Base-by-base conservation (phyloP, 164 flowering plant genomes). In the Buxus sempervirens region DNA sequence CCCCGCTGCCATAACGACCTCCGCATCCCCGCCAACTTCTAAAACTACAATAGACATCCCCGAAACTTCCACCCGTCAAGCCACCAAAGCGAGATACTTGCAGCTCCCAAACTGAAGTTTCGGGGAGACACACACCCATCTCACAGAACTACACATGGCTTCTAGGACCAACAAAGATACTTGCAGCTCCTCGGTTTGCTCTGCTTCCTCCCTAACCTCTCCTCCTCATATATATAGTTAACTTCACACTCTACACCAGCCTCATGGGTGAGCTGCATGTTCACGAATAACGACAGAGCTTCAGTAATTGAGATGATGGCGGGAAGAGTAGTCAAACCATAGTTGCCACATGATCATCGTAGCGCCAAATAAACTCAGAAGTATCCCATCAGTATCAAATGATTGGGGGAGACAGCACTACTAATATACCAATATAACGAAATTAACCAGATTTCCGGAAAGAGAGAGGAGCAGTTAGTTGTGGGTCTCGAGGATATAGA, bases 261-360 rank as follows among this genome's bases (percentile, higher is more conserved):
- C n/a, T 55, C n/a, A 55, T 32, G 56, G 23, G 16, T 45, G 5
- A 45, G 18, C 51, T 60, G 65, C 72, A 59, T 63, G 57, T 67
- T 69, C 58, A 32, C 38, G 38, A 32, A 32, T 32, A 32, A 60
- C 21, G 45, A 53, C 81, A 10, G 82, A 77, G 84, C 75, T 63
- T 68, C 74, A 65, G 70, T 79, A 57, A 82, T 79, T 79, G 81
- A 80, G 85, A 45, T 63, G 22, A 9, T 74, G 71, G 82, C 65
- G 59, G 68, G 69, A 69, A 64, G 60, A 80, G 38, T 32, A 32
- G 38, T 32, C 38, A n/a, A 32, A 32, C 38, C 38, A 32, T 32
- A 7, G 38, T 7, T 7, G 7, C 7, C 38, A 32, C 38, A 32
- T 32, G 38, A 3, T 3, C 7, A 32, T 32, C 7, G 38, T 32